Percentiles rank a stretch among this genome's conserved stretches.
These are phyloP conservation scores for Exophiala aquamarina DNA, from an alignment of 2,329 filamentous ascomycete species.

Conservation along the genomic window DNA sequence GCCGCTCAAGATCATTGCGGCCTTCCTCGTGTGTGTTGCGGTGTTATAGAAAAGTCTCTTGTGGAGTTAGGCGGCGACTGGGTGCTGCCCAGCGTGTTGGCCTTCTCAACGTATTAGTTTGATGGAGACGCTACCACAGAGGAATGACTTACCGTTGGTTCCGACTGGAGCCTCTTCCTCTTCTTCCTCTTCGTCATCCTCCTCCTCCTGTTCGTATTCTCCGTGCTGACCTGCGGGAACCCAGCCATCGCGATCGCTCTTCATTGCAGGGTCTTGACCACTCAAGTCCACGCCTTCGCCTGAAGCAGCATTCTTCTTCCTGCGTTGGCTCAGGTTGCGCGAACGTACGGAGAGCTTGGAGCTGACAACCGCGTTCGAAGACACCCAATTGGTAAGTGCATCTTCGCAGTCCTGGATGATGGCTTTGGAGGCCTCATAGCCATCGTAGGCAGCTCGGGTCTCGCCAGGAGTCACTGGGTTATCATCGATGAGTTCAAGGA, in stretches of 20 bases:
- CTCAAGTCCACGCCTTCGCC: conserved; percentile 71
- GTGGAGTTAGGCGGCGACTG: conserved; percentile 6
- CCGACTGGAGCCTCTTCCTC: conserved; percentile 23
- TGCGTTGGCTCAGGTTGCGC: conserved; percentile 82
- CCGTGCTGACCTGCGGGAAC: conserved; percentile 66
- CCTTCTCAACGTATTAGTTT: conserved; percentile 5
- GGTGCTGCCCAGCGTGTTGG: conserved; percentile 15
- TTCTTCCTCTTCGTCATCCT: conserved; percentile 39
- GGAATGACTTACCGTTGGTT: conserved; percentile 26
- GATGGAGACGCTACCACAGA: background rate
- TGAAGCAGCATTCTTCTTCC: conserved; percentile 68
- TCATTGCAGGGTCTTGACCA: conserved; percentile 74
- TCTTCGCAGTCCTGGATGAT: conserved; percentile 99
- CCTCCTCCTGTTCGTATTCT: conserved; percentile 44
- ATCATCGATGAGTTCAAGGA: conserved; percentile 95
- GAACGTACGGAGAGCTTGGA: conserved; percentile 85
- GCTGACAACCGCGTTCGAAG: conserved; percentile 81
- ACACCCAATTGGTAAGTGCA: conserved; percentile 94
- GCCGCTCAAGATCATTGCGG: background rate
- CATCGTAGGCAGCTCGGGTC: conserved; percentile 92
- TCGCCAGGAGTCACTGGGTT: conserved; percentile 96
- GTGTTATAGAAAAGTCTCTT: background rate
- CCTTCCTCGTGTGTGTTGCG: background rate
- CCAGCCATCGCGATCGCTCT: conserved; percentile 79
- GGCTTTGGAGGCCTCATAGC: conserved; percentile 95